phyloP scores from a whole-genome alignment of 2,329 filamentous ascomycete species.

The Trichoderma citrinoviride region DNA sequence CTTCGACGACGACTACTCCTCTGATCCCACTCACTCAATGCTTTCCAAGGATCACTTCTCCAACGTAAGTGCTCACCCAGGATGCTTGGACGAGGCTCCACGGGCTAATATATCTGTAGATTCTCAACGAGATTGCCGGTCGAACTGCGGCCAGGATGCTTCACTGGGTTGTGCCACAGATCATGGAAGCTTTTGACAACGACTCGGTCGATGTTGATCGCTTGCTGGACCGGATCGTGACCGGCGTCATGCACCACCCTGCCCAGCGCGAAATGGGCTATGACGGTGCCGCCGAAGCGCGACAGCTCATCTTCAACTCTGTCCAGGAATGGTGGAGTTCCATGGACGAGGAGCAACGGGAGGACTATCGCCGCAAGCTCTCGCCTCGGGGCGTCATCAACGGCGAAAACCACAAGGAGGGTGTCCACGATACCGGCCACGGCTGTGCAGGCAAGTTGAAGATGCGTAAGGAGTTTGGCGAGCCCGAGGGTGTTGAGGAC shows the following conservation, averaged over 20 bases:
- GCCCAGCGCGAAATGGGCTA: constrained; percentile 69
- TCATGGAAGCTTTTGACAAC: constrained; percentile 86
- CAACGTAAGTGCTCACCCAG: constrained; percentile 53
- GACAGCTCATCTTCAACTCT: constrained; percentile 72
- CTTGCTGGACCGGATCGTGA: constrained; percentile 72
- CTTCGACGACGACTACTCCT: constrained; percentile 72
- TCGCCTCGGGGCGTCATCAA: constrained; percentile 73
- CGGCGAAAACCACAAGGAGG: constrained; percentile 82
- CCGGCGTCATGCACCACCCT: constrained; percentile 84
- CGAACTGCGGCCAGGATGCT: constrained; percentile 76
- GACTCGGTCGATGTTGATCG: constrained; percentile 66
- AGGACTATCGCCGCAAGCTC: constrained; percentile 70
- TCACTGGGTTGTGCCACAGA: constrained; percentile 81
- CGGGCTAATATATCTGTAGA: constrained; percentile 33
- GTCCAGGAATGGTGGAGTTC: constrained; percentile 80
- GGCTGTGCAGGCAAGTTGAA: constrained; percentile 76
- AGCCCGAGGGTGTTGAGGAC: constrained; percentile 51
- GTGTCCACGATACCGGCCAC: constrained; percentile 78
- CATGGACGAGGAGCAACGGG: constrained; percentile 59
- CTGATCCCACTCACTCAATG: constrained; percentile 92
- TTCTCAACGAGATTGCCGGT: constrained; percentile 85
- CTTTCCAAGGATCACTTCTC: constrained; percentile 94
- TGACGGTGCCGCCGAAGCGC: constrained; percentile 70
- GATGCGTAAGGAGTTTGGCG: constrained; percentile 66
- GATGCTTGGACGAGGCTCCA: background rate